phyloP scores from a whole-genome alignment of 495 filamentous ascomycete species.

The Hyaloscypha bicolor region DNA sequence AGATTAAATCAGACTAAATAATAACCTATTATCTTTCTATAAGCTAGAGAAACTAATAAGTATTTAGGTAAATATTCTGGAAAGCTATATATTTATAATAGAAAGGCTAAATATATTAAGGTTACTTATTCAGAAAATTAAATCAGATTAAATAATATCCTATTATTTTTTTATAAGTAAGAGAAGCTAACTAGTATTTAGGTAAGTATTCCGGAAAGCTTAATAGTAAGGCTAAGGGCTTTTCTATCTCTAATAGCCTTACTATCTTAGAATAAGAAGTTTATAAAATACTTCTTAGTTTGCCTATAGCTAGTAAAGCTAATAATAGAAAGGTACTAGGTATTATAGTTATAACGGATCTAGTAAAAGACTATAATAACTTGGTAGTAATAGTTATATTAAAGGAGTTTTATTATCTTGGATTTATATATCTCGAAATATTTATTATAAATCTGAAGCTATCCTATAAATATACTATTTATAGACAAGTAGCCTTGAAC shows the following conservation, averaged over 20 bases:
- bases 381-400: no score
- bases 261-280: not conserved
- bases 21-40: not conserved
- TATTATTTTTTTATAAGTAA: slow-evolving; percentile 9
- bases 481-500: slow-evolving; percentile 11
- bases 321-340: slow-evolving; percentile 1
- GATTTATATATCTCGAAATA: no score
- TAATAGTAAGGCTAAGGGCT: slow-evolving; percentile 6
- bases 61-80: not conserved
- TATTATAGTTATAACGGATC: slow-evolving; percentile 8
- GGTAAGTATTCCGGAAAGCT: slow-evolving; percentile 14
- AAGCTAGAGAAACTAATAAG: not conserved
- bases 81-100: not conserved
- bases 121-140: not conserved
- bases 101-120: not conserved
- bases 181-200: slow-evolving; percentile 6
- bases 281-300: no score
- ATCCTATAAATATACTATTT: slow-evolving; percentile 6
- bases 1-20: not conserved
- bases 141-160: slow-evolving; percentile 10
- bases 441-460: no score
- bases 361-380: slow-evolving; percentile 16
- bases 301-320: slow-evolving; percentile 4
- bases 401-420: no score
- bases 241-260: slow-evolving; percentile 11